These are phyloP conservation scores for Poa annua DNA, from an alignment of 176 grass and related monocot genomes.

Conservation along the genomic window DNA sequence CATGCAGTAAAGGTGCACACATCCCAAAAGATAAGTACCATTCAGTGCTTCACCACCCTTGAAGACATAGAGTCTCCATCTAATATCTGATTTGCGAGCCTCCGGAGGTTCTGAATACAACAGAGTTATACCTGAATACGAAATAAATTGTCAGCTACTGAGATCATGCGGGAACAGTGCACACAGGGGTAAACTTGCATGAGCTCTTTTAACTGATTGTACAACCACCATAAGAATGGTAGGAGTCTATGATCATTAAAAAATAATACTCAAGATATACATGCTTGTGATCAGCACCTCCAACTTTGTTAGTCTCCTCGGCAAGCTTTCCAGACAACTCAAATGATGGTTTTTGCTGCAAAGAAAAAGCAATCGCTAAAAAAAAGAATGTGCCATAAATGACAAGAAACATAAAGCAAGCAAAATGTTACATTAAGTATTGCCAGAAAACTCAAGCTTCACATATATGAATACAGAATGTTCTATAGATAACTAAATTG, in stretches of 20 bases:
- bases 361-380: slow-evolving; percentile 36
- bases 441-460: slow-evolving; percentile 14
- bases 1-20: too few relatives aligned
- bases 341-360: slow-evolving; percentile 96
- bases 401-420: background rate
- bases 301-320: slow-evolving; percentile 94
- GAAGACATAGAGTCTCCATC: slow-evolving; percentile 97
- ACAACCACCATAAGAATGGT: background rate
- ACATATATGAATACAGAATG: background rate
- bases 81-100: slow-evolving; percentile 73
- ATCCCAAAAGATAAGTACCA: slow-evolving; percentile 48
- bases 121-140: slow-evolving; percentile 73
- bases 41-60: slow-evolving; percentile 83
- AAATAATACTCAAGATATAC: slow-evolving; percentile 21
- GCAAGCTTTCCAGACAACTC: slow-evolving; percentile 98
- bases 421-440: background rate
- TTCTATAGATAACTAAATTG: slow-evolving; percentile 26
- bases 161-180: background rate
- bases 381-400: slow-evolving; percentile 1
- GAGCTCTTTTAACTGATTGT: background rate
- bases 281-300: slow-evolving; percentile 54
- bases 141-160: slow-evolving; percentile 30
- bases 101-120: slow-evolving; percentile 86
- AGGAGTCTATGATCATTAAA: background rate
- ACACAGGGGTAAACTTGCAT: background rate